phyloP scores from a whole-genome alignment of 345 rosid species.

The Aegle marmelos region DNA sequence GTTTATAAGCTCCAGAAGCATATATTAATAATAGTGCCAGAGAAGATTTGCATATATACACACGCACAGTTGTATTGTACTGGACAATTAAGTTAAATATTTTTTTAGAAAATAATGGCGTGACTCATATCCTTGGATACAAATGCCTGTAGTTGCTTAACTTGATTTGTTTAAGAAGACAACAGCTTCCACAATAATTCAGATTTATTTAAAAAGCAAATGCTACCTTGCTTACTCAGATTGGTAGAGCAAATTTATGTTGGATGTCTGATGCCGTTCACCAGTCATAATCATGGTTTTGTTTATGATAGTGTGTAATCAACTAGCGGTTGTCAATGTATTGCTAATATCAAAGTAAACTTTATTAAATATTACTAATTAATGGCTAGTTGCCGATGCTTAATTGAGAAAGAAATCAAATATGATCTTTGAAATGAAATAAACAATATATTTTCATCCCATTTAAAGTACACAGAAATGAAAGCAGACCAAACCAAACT shows the following conservation, averaged over 20 bases:
- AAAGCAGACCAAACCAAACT: background rate
- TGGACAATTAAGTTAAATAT: background rate
- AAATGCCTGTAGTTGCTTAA: background rate
- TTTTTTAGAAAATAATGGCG: background rate
- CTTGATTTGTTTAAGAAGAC: background rate
- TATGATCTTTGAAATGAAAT: background rate
- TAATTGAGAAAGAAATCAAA: background rate
- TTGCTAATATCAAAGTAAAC: background rate
- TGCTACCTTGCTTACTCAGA: background rate
- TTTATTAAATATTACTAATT: background rate
- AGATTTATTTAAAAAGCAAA: background rate
- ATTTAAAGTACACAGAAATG: background rate
- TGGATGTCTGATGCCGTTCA: background rate
- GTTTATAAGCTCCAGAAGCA: conserved; percentile 14
- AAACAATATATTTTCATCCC: background rate
- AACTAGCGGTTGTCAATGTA: background rate
- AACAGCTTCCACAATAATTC: too few species aligned
- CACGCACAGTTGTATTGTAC: background rate
- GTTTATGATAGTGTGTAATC: background rate
- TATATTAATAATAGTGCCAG: background rate
- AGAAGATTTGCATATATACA: background rate
- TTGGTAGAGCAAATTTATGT: background rate
- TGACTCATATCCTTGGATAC: background rate
- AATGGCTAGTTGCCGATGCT: background rate
- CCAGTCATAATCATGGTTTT: background rate